Evolutionary conservation across 305 asterid species (phyloP).

Genomic region (Fraxinus xanthoxyloides): DNA sequence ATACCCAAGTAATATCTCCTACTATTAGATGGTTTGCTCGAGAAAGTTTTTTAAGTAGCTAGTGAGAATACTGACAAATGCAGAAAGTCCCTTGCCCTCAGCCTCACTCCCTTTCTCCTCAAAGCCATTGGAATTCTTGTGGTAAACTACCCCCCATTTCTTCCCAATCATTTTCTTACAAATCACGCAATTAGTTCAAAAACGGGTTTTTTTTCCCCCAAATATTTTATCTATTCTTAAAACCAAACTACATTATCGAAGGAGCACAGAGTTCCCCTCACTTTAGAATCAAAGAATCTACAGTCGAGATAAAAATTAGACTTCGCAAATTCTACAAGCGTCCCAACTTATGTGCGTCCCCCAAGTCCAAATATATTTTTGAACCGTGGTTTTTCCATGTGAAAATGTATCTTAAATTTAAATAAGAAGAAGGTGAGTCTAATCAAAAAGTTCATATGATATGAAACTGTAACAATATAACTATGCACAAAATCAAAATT

Average conservation of each 20-base stretch:
- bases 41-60: neutral
- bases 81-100: neutral
- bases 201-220: neutral
- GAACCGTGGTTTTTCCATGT: neutral
- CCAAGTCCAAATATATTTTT: neutral
- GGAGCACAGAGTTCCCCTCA: neutral
- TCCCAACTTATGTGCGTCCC: neutral
- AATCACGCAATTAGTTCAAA: neutral
- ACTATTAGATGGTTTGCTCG: neutral
- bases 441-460: neutral
- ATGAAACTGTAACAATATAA: neutral
- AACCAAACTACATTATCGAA: neutral
- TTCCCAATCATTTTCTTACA: neutral
- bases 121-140: neutral
- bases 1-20: neutral
- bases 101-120: neutral
- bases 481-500: too few species aligned
- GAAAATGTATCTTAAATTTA: neutral
- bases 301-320: neutral
- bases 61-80: neutral
- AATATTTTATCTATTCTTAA: neutral
- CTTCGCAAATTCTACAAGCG: neutral
- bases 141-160: neutral
- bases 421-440: neutral
- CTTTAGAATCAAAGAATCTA: neutral